Evolutionary conservation across 2,329 filamentous ascomycete species (phyloP).

Genomic region (Ceratocystis colombiana): DNA sequence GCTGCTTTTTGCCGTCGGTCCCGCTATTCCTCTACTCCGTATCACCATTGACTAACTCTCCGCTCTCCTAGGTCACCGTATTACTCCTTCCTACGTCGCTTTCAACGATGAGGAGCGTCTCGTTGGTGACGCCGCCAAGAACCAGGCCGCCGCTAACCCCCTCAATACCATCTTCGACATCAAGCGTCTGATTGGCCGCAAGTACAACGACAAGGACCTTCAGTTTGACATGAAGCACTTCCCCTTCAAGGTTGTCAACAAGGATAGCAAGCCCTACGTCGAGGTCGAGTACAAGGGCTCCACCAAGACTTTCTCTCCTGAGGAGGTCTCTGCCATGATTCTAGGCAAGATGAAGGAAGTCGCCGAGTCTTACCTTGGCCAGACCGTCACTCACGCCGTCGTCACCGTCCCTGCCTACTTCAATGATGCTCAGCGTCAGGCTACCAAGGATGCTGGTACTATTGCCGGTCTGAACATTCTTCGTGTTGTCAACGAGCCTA

Average conservation of each 20-base stretch:
- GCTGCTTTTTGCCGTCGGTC: neutral
- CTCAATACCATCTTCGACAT: conserved; percentile 67
- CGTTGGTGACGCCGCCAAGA: conserved; percentile 95
- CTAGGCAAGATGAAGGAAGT: conserved; percentile 78
- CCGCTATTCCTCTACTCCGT: neutral
- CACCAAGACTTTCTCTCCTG: conserved; percentile 65
- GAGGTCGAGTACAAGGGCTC: conserved; percentile 57
- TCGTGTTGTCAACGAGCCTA: conserved; percentile 94
- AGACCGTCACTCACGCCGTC: conserved; percentile 77
- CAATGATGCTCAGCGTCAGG: conserved; percentile 96
- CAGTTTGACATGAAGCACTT: conserved; percentile 96
- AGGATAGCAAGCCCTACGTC: conserved; percentile 81
- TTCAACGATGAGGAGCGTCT: conserved; percentile 96
- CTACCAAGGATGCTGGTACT: conserved; percentile 86
- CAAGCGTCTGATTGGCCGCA: conserved; percentile 80
- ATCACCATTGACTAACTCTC: neutral
- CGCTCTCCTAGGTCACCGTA: conserved; percentile 60
- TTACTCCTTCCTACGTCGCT: conserved; percentile 88
- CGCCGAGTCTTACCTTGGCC: conserved; percentile 66
- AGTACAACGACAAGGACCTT: conserved; percentile 73
- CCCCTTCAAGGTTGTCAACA: conserved; percentile 86
- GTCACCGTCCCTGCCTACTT: conserved; percentile 96
- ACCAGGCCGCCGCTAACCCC: conserved; percentile 78
- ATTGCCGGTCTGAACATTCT: conserved; percentile 92
- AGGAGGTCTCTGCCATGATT: conserved; percentile 73